Evolutionary conservation across 2,329 filamentous ascomycete species (phyloP).

Genomic region (Emmonsia crescens): DNA sequence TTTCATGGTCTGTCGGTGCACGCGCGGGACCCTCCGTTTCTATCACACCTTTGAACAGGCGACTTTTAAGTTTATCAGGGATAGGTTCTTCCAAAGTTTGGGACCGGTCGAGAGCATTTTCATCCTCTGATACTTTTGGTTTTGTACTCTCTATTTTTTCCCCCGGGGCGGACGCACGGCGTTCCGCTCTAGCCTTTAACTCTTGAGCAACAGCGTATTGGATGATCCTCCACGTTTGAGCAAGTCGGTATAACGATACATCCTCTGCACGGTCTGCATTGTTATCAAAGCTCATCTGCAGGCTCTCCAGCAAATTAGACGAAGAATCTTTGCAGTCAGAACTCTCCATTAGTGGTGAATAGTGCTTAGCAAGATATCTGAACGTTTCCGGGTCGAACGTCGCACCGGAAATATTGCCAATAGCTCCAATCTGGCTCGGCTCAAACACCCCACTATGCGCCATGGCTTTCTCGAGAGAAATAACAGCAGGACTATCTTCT

Average conservation of each 20-base stretch:
- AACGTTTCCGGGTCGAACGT: constrained; percentile 33
- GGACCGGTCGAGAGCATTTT: constrained; percentile 17
- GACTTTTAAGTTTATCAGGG: constrained; percentile 31
- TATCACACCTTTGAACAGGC: constrained; percentile 34
- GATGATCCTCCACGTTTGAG: constrained; percentile 50
- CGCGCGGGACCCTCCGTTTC: constrained; percentile 26
- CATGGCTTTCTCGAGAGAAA: constrained; percentile 43
- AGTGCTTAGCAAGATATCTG: constrained; percentile 33
- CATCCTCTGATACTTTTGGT: constrained; percentile 24
- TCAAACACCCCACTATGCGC: constrained; percentile 30
- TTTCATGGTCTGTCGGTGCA: constrained; percentile 32
- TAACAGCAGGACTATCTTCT: constrained; percentile 36
- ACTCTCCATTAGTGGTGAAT: constrained; percentile 29
- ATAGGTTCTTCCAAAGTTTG: constrained; percentile 22
- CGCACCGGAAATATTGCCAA: constrained; percentile 39
- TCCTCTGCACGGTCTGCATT: constrained; percentile 45
- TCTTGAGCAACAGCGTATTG: constrained; percentile 42
- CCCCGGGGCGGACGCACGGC: constrained; percentile 14
- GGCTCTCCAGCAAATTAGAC: constrained; percentile 19
- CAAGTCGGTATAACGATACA: constrained; percentile 40
- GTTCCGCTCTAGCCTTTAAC: constrained; percentile 31
- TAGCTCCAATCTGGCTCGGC: constrained; percentile 39
- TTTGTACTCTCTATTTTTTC: constrained; percentile 12
- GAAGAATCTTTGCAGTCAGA: constrained; percentile 13
- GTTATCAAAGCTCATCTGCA: constrained; percentile 38